A percentile compares a stretch with the other conserved stretches of the same genome.
Conservation (phyloP, 2,329 filamentous ascomycete genomes). For the Paecilomyces fulvus region DNA sequence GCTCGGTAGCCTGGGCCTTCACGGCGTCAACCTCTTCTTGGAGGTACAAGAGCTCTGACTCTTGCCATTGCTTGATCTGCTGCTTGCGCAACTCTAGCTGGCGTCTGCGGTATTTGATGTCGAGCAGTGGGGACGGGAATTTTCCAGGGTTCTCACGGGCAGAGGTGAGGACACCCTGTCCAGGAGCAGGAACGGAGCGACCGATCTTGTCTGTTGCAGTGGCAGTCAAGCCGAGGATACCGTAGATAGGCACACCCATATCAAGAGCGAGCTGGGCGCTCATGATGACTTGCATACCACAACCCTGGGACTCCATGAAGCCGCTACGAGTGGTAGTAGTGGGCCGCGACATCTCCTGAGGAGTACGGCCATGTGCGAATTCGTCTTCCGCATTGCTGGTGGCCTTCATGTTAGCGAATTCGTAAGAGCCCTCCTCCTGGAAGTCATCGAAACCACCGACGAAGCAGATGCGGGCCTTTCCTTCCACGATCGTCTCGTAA, state of each 20-base stretch:
- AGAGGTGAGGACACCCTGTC: slow-evolving; percentile 92
- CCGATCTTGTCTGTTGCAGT: slow-evolving; percentile 99
- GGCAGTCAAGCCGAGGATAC: slow-evolving; percentile 83
- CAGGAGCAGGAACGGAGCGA: slow-evolving; percentile 90
- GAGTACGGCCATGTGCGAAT: slow-evolving; percentile 88
- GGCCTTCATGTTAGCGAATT: slow-evolving; percentile 99
- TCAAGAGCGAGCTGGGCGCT: slow-evolving; percentile 90
- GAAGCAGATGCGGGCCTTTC: slow-evolving; percentile 94
- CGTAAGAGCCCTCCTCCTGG: slow-evolving; percentile 96
- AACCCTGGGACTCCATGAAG: slow-evolving; percentile 99
- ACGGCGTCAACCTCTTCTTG: slow-evolving; percentile 89
- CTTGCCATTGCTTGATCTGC: slow-evolving; percentile 94
- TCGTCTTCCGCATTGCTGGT: slow-evolving; percentile 98
- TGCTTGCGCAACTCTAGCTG: slow-evolving; percentile 90
- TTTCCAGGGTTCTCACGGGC: slow-evolving; percentile 85
- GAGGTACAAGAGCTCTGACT: slow-evolving; percentile 85
- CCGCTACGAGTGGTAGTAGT: slow-evolving; percentile 94
- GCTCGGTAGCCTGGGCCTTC: slow-evolving; percentile 62
- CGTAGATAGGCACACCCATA: slow-evolving; percentile 97
- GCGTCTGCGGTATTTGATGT: slow-evolving; percentile 94
- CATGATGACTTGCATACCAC: slow-evolving; percentile 98
- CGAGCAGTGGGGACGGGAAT: slow-evolving; percentile 89
- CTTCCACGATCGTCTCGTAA: slow-evolving; percentile 96
- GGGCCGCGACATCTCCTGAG: slow-evolving; percentile 94
- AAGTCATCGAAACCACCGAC: slow-evolving; percentile 99